Evolutionary conservation across 495 filamentous ascomycete genomes (phyloP).

Genomic region (Penicillium ucsense): DNA sequence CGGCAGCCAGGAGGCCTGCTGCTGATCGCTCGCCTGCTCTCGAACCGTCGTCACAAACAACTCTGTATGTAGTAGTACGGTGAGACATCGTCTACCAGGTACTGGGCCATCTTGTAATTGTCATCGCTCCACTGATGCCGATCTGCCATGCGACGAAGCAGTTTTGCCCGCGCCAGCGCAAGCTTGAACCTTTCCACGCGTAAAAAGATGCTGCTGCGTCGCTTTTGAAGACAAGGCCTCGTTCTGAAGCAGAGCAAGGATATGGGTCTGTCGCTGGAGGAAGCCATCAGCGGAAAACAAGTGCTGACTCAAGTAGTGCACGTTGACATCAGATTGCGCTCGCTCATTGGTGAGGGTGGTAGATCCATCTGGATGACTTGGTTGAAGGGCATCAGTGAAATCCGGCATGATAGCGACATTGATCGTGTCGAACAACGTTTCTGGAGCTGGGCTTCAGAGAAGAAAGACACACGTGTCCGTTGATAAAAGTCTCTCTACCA

Average conservation of each 20-base stretch:
- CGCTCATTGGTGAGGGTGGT: slow-evolving; percentile 31
- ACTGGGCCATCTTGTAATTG: slow-evolving; percentile 37
- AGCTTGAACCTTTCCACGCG: slow-evolving; percentile 37
- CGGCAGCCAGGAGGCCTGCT: slow-evolving; percentile 35
- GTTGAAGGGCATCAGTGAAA: slow-evolving; percentile 37
- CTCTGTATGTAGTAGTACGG: slow-evolving; percentile 30
- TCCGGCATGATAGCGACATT: slow-evolving; percentile 25
- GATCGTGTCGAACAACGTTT: background rate
- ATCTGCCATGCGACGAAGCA: slow-evolving; percentile 29
- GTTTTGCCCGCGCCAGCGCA: slow-evolving; percentile 37
- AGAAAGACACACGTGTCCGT: background rate
- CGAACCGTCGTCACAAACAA: slow-evolving; percentile 31
- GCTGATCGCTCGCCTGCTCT: slow-evolving; percentile 36
- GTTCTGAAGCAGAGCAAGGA: slow-evolving; percentile 25
- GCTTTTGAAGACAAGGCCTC: slow-evolving; percentile 34
- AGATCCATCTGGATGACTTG: slow-evolving; percentile 26
- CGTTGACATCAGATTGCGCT: slow-evolving; percentile 22
- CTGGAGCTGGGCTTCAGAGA: background rate
- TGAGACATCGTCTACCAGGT: slow-evolving; percentile 34
- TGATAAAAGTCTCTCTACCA: background rate
- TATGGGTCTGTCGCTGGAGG: slow-evolving; percentile 30
- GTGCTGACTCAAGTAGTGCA: slow-evolving; percentile 29
- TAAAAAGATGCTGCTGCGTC: slow-evolving; percentile 32
- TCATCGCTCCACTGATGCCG: slow-evolving; percentile 30
- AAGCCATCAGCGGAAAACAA: slow-evolving; percentile 31